A percentile compares a stretch with the other conserved stretches of the same genome.
Conservation (phyloP, 176 grass and related monocot species). For the Eleusine coracana region DNA sequence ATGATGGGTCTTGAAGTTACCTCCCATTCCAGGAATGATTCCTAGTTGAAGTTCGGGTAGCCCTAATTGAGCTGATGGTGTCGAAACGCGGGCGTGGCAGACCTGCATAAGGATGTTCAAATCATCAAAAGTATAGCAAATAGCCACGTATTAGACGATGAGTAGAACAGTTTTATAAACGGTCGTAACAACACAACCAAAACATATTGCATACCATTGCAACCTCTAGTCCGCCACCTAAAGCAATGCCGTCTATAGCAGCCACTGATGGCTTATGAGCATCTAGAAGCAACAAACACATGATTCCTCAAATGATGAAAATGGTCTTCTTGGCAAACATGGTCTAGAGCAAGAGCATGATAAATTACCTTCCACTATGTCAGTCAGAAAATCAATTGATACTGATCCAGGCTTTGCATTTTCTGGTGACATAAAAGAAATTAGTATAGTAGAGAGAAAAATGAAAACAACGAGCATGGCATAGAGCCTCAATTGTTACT, state of each 20-base stretch:
- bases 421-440: constrained; percentile 38
- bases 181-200: background rate
- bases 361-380: constrained; percentile 64
- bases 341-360: background rate
- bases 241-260: constrained; percentile 85
- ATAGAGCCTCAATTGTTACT: constrained; percentile 40
- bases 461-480: background rate
- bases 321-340: background rate
- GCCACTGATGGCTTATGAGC: constrained; percentile 77
- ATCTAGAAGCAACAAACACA: constrained; percentile 50
- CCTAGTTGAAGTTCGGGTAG: constrained; percentile 87
- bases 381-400: constrained; percentile 68
- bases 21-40: constrained; percentile 93
- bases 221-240: constrained; percentile 87
- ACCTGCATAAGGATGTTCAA: constrained; percentile 49
- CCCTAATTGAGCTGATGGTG: constrained; percentile 74
- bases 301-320: constrained; percentile 14
- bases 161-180: constrained; percentile 10
- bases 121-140: constrained; percentile 17
- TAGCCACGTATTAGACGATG: background rate
- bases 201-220: constrained; percentile 83
- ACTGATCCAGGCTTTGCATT: constrained; percentile 54
- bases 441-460: constrained; percentile 11
- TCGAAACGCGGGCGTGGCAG: constrained; percentile 76
- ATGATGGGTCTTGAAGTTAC: constrained; percentile 45